Evolutionary conservation across 139 green algal species (phyloP).

Genomic region (Nannochloris sp.): DNA sequence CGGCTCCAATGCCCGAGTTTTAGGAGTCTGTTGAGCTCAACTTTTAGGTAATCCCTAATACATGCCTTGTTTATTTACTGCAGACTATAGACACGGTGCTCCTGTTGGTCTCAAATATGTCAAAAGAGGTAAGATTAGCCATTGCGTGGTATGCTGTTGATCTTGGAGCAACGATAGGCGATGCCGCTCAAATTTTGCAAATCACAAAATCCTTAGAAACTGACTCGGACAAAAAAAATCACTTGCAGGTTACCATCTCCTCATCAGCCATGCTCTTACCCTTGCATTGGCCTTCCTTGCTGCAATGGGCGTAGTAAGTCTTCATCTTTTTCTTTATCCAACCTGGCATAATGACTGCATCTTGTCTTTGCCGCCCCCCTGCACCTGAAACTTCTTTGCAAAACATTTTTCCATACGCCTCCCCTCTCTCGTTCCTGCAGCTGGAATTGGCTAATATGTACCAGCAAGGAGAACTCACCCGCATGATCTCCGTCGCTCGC

Average conservation of each 20-base stretch:
- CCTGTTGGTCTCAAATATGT: slow-evolving; percentile 84
- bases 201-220: background rate
- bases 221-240: background rate
- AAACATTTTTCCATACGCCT: background rate
- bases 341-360: background rate
- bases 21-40: too few species aligned
- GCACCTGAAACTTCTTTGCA: too few species aligned
- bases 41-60: too few species aligned
- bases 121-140: slow-evolving; percentile 37
- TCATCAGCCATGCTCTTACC: slow-evolving; percentile 54
- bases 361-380: too few species aligned
- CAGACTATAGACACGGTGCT: slow-evolving; percentile 43
- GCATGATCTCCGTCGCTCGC: slow-evolving; percentile 53
- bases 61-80: background rate
- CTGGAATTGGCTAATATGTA: slow-evolving; percentile 73
- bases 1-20: too few species aligned
- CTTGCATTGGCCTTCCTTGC: slow-evolving; percentile 63
- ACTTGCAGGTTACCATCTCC: slow-evolving; percentile 58
- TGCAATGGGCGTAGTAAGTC: slow-evolving; percentile 33
- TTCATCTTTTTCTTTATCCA: background rate
- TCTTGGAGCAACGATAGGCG: background rate
- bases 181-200: background rate
- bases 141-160: too few species aligned
- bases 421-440: slow-evolving; percentile 33
- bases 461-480: slow-evolving; percentile 60